Conservation (phyloP, 495 filamentous ascomycete species). For the Penicillium waksmanii region DNA sequence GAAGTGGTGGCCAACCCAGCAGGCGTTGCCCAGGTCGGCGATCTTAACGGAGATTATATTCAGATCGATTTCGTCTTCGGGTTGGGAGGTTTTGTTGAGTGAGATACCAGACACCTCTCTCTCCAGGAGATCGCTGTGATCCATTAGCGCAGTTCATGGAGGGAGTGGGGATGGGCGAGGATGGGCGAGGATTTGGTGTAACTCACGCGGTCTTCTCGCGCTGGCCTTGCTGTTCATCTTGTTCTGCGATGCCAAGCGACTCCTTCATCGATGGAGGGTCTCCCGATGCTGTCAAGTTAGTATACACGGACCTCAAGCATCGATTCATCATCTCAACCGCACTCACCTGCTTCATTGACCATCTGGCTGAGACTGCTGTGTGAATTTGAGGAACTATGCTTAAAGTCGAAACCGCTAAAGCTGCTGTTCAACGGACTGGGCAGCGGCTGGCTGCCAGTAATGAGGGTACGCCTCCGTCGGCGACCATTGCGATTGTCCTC, state of each 20-base stretch:
- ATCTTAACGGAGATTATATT: slow-evolving; percentile 98
- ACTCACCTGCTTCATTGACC: slow-evolving; percentile 73
- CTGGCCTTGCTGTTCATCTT: slow-evolving; percentile 77
- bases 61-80: slow-evolving; percentile 54
- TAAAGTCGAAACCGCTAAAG: slow-evolving; percentile 78
- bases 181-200: background rate
- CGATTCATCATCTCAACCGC: background rate
- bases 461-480: slow-evolving; percentile 85
- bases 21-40: slow-evolving; percentile 96
- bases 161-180: background rate
- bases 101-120: slow-evolving; percentile 95
- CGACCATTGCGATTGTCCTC: slow-evolving; percentile 95
- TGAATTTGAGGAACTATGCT: slow-evolving; percentile 70
- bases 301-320: background rate
- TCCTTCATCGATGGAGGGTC: slow-evolving; percentile 62
- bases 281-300: slow-evolving; percentile 12
- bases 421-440: slow-evolving; percentile 92
- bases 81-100: slow-evolving; percentile 69
- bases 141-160: slow-evolving; percentile 1
- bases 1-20: slow-evolving; percentile 98
- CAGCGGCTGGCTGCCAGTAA: slow-evolving; percentile 95
- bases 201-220: slow-evolving; percentile 94
- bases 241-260: slow-evolving; percentile 60
- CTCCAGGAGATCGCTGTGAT: slow-evolving; percentile 77
- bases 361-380: slow-evolving; percentile 84